A percentile compares a stretch with the other conserved stretches of the same genome.
Evolutionary conservation across 2,329 filamentous ascomycete genomes (phyloP).

Genomic region (Colletotrichum tofieldiae): DNA sequence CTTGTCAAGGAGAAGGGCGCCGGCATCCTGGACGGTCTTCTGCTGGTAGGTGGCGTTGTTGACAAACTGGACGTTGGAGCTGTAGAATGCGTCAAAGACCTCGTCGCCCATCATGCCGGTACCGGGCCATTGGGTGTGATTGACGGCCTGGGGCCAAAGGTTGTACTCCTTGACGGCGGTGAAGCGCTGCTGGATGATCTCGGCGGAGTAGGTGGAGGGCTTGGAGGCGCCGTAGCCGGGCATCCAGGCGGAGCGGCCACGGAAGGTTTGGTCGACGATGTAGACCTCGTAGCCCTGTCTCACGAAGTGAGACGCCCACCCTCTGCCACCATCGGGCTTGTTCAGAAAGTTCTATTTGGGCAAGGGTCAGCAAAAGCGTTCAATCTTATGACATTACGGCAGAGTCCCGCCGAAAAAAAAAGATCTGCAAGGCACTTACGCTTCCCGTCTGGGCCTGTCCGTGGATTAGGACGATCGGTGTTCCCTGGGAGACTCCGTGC

Average conservation of each 20-base stretch:
- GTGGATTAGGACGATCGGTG: constrained; percentile 61
- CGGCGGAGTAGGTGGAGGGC: constrained; percentile 50
- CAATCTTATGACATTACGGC: not conserved
- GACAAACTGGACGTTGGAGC: constrained; percentile 57
- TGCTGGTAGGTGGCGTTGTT: constrained; percentile 54
- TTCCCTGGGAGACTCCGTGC: constrained; percentile 44
- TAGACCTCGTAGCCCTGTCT: constrained; percentile 63
- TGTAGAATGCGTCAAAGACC: constrained; percentile 60
- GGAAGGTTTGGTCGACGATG: constrained; percentile 62
- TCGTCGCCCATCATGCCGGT: constrained; percentile 56
- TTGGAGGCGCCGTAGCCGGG: constrained; percentile 49
- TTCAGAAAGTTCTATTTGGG: constrained; percentile 59
- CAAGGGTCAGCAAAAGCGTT: constrained; percentile 12
- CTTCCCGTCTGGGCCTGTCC: constrained; percentile 60
- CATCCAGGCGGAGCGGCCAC: constrained; percentile 61
- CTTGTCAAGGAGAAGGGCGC: constrained; percentile 59
- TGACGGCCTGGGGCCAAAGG: constrained; percentile 57
- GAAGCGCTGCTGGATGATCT: constrained; percentile 56
- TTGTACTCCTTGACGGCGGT: constrained; percentile 53
- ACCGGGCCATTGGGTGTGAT: constrained; percentile 62
- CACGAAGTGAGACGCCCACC: constrained; percentile 66
- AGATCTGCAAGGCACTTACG: constrained; percentile 47
- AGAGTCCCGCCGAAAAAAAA: not conserved
- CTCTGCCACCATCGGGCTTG: constrained; percentile 62
- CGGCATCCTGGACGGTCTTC: constrained; percentile 55